phyloP scores from a whole-genome alignment of 768 basidiomycete species.

The Tricholoma sp. region DNA sequence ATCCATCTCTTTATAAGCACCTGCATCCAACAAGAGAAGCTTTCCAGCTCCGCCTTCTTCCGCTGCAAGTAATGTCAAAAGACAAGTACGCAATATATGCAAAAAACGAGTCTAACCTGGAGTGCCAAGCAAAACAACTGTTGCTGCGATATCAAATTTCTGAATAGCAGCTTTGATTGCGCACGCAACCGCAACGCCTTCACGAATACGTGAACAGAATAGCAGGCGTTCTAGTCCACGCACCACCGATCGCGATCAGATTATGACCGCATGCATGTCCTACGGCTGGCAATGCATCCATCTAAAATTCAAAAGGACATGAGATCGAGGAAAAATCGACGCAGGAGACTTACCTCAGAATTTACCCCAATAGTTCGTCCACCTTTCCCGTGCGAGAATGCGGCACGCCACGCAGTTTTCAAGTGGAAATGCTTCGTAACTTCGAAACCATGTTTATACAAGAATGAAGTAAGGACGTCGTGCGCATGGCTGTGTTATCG shows the following conservation, averaged over 20 bases:
- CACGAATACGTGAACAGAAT: not conserved
- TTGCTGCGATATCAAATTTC: conserved; percentile 59
- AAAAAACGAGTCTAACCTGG: conserved; percentile 46
- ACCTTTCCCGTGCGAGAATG: conserved; percentile 57
- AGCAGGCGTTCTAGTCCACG: not conserved
- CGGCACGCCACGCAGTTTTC: conserved; percentile 73
- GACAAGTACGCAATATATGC: not conserved
- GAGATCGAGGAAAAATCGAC: not conserved
- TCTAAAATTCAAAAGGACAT: conserved; percentile 24
- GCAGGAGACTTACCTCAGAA: conserved; percentile 49
- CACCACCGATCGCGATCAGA: conserved; percentile 63
- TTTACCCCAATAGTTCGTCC: conserved; percentile 74
- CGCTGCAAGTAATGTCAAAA: conserved; percentile 34
- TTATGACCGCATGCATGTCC: conserved; percentile 83
- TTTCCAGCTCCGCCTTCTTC: conserved; percentile 81
- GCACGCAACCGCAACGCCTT: conserved; percentile 67
- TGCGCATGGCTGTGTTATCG: conserved; percentile 53
- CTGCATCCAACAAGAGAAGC: conserved; percentile 56
- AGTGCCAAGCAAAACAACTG: conserved; percentile 69
- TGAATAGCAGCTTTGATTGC: conserved; percentile 60
- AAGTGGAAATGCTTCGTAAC: conserved; percentile 60
- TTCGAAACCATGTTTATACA: conserved; percentile 59
- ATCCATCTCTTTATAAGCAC: conserved; percentile 76
- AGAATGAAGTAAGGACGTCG: conserved; percentile 62
- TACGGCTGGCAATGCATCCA: conserved; percentile 57